phyloP scores from a whole-genome alignment of 257 asterid genomes.

The Ajuga chamaepitys region DNA sequence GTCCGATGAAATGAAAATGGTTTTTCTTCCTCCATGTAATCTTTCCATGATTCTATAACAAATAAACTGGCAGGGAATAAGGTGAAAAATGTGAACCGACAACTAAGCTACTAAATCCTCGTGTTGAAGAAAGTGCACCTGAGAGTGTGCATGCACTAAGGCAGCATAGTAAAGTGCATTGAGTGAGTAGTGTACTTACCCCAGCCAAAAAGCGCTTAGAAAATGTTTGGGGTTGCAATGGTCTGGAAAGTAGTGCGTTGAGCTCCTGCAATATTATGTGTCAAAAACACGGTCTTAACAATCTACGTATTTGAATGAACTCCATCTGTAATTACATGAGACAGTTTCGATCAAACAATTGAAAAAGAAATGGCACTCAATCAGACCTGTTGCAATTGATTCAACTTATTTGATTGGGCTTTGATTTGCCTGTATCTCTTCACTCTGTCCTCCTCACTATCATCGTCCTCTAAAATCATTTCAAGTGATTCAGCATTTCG shows the following conservation, averaged over 20 bases:
- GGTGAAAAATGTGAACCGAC: neutral
- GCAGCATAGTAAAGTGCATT: neutral
- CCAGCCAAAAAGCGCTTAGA: constrained; percentile 86
- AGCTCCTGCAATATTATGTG: constrained; percentile 65
- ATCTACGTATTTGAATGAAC: neutral
- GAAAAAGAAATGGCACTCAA: neutral
- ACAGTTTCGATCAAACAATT: neutral
- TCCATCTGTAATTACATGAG: neutral
- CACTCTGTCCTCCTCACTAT: constrained; percentile 87
- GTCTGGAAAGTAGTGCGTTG: constrained; percentile 52
- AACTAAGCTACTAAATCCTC: neutral
- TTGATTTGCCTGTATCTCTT: constrained; percentile 56
- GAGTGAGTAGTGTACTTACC: constrained; percentile 38
- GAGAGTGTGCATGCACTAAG: constrained; percentile 6
- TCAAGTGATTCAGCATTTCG: constrained; percentile 77
- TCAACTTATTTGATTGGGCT: constrained; percentile 55
- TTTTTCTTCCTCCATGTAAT: neutral
- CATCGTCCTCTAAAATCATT: constrained; percentile 67
- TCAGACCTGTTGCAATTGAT: constrained; percentile 70
- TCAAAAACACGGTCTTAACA: neutral
- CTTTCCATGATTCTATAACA: neutral
- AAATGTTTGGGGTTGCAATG: constrained; percentile 79
- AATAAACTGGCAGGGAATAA: neutral
- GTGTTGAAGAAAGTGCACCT: neutral
- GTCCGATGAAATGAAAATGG: neutral